Evolutionary conservation across 2,329 filamentous ascomycete genomes (phyloP), one percentile per base, ranked within the genome.

Genomic region (Claviceps sp.): DNA sequence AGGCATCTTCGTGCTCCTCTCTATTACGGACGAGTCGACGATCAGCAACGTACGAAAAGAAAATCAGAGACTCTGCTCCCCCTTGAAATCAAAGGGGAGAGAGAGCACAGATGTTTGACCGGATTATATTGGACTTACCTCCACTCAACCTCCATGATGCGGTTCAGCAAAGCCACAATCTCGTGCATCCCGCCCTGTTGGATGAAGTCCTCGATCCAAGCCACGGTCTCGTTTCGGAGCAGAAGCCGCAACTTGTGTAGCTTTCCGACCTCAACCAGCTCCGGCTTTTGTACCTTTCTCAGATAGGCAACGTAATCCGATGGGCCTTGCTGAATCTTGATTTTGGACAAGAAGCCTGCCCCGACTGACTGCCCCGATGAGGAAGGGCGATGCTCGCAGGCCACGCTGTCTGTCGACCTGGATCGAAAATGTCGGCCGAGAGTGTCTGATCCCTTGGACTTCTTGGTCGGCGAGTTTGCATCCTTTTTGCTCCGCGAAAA

Each of bases 61-160:
- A 18, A 16, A 22, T 2, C 5, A 13, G 4, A 6, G 13, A 43
- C 18, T 11, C 30, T 11, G 30, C 30, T 8, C 1, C 30, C 9
- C 30, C 8, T 34, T 1, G 9, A 11, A 34, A n/a, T 7, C 14
- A 30, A 30, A 30, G 8, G 13, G 11, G 8, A 43, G 13, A 11
- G 8, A 43, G 13, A 13, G 13, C 18, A 3, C 18, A 43, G 41
- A 18, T 7, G 5, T 16, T 24, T 6, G 6, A 4, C 42, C 6
- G 9, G 16, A 13, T 47, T 18, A 18, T n/a, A 26, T 18, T 11
- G 9, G 18, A 51, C 52, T 52, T 53, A 89, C 86, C 90, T 88
- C 91, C 93, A 98, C 67, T 97, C 93, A 37, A 98, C 84, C 49
- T 85, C 85, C 78, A 96, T 89, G 60, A 91, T 95, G n/a, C 91